phyloP scores from a whole-genome alignment of 108 stramenopile genomes.

The Parietichytrium sp. region DNA sequence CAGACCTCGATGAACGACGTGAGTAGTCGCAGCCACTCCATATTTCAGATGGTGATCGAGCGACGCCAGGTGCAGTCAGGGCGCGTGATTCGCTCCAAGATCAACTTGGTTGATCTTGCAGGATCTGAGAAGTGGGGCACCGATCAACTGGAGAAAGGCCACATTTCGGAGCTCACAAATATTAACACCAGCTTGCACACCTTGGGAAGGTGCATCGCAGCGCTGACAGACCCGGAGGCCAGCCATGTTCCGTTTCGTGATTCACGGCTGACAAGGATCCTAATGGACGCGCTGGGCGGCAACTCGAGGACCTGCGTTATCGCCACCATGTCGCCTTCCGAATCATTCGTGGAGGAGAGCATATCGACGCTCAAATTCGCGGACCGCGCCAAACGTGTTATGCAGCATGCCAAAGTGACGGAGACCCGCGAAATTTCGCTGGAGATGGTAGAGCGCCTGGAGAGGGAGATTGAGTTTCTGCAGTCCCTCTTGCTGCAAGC shows the following conservation, averaged over 20 bases:
- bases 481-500: not conserved
- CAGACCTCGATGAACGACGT: conserved; percentile 88
- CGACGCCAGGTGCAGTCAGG: conserved; percentile 41
- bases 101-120: conserved; percentile 89
- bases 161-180: conserved; percentile 61
- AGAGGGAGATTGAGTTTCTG: not conserved
- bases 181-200: conserved; percentile 65
- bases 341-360: conserved; percentile 78
- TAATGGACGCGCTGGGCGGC: conserved; percentile 88
- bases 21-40: conserved; percentile 83
- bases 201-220: conserved; percentile 63
- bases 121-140: conserved; percentile 72
- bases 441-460: not conserved
- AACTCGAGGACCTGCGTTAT: conserved; percentile 83
- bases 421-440: conserved; percentile 27
- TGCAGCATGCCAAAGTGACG: conserved; percentile 2
- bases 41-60: conserved; percentile 68
- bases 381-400: conserved; percentile 55
- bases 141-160: conserved; percentile 56
- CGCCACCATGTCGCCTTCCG: conserved; percentile 83
- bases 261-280: conserved; percentile 86
- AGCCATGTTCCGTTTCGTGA: conserved; percentile 72
- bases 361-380: conserved; percentile 90
- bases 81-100: conserved; percentile 72
- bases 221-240: conserved; percentile 41